A percentile compares a stretch with the other conserved stretches of the same genome.
These are phyloP conservation scores for Candida maris DNA, from an alignment of 805 yeast species.

Conservation along the genomic window DNA sequence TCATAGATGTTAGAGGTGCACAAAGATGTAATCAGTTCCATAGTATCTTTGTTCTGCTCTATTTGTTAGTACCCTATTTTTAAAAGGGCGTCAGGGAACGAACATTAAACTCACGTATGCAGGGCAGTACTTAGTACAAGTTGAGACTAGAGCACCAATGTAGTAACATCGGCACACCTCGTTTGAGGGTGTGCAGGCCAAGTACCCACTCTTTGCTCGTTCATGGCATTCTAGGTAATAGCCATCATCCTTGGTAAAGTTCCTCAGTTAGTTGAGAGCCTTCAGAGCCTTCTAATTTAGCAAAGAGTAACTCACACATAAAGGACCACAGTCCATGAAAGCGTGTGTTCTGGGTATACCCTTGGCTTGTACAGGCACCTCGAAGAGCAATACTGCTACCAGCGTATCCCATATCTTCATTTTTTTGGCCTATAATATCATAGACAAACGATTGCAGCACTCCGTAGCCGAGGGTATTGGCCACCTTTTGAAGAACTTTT, in stretches of 20 bases:
- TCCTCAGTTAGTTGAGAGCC: too few species aligned
- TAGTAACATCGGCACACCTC: constrained; percentile 29
- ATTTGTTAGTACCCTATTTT: too few species aligned
- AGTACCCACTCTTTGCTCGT: constrained; percentile 15
- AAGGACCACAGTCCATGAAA: constrained; percentile 21
- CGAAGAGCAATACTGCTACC: not conserved
- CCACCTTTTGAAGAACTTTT: too few species aligned
- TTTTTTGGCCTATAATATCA: too few species aligned
- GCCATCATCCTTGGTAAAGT: constrained; percentile 21
- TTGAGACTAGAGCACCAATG: constrained; percentile 20
- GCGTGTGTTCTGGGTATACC: constrained; percentile 14
- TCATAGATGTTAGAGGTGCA: constrained; percentile 19
- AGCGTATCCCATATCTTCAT: not conserved
- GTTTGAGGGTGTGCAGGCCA: constrained; percentile 16
- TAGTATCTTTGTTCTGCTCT: constrained; percentile 20
- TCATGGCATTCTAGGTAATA: constrained; percentile 26
- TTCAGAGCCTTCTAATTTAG: too few species aligned
- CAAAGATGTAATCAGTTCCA: constrained; percentile 17
- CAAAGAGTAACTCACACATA: constrained; percentile 16
- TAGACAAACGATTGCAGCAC: too few species aligned
- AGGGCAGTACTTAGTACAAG: constrained; percentile 24
- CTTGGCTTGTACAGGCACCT: constrained; percentile 1
- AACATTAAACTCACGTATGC: constrained; percentile 21
- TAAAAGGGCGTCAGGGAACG: too few species aligned
- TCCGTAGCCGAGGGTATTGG: too few species aligned